Percentiles rank a stretch among this genome's conserved stretches.
These are phyloP conservation scores for Azolla pinnata DNA, from an alignment of 75 land plant genomes.

Conservation along the genomic window DNA sequence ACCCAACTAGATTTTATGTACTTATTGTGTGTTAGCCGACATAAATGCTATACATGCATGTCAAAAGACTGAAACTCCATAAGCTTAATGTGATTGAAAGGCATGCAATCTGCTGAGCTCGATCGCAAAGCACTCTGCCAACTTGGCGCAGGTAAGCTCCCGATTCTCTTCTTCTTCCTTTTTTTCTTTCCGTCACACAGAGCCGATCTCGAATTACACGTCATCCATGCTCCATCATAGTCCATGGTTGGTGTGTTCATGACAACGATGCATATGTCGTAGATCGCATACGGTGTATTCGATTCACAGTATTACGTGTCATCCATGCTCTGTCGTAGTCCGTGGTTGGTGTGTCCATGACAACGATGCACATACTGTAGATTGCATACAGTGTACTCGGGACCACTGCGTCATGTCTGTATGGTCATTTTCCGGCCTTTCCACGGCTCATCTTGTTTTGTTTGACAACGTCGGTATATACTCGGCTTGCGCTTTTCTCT, in stretches of 20 bases:
- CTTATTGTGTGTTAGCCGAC: not conserved
- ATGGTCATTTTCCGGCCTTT: not conserved
- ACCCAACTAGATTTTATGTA: not conserved
- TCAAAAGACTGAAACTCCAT: not conserved
- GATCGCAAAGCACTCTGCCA: slow-evolving; percentile 20
- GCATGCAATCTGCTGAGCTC: slow-evolving; percentile 16
- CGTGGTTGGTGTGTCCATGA: not conserved
- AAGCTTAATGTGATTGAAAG: slow-evolving; percentile 2
- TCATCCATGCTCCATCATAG: not conserved
- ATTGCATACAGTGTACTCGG: not conserved
- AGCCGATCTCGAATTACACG: not conserved
- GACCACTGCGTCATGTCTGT: not conserved
- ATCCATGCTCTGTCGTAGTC: not conserved
- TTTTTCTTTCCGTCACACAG: not conserved
- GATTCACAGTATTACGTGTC: not conserved
- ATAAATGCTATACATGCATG: not conserved
- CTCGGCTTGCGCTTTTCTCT: not conserved
- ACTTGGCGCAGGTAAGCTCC: slow-evolving; percentile 20
- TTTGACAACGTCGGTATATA: not conserved
- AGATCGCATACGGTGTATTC: not conserved
- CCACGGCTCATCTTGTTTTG: too few relatives aligned
- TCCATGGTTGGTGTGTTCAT: not conserved
- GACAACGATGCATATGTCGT: not conserved
- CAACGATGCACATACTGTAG: not conserved
- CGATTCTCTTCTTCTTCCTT: not conserved